A percentile compares a stretch with the other conserved stretches of the same genome.
Evolutionary conservation across 306 rosid genomes (phyloP).

Genomic region (Cucurbita pepo): DNA sequence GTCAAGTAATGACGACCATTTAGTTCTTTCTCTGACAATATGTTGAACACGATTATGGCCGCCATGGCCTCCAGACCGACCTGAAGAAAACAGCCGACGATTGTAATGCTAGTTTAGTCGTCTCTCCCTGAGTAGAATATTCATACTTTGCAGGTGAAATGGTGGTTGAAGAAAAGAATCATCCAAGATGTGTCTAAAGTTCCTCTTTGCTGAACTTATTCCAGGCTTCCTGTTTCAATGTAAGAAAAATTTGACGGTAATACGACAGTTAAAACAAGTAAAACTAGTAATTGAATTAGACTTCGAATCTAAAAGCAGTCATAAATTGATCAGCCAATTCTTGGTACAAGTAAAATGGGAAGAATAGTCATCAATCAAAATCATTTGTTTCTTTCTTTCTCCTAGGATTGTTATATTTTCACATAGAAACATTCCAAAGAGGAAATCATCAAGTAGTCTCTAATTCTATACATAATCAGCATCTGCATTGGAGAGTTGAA

Average conservation of each 20-base stretch:
- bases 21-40: neutral
- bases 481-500: neutral
- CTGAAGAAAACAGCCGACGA: neutral
- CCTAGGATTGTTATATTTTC: neutral
- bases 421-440: neutral
- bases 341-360: neutral
- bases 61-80: neutral
- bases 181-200: slow-evolving; percentile 18
- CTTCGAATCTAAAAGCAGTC: neutral
- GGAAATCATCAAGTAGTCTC: neutral
- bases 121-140: neutral
- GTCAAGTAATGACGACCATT: neutral
- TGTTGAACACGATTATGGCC: neutral
- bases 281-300: neutral
- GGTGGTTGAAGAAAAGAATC: neutral
- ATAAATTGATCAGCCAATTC: neutral
- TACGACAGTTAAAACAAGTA: neutral
- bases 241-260: neutral
- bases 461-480: neutral
- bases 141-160: slow-evolving; percentile 1
- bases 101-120: neutral
- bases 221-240: slow-evolving; percentile 72
- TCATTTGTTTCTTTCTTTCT: neutral
- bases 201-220: slow-evolving; percentile 66
- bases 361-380: neutral